phyloP scores from a whole-genome alignment of 179 eudicot genomes.

The Corrigiola litoralis region DNA sequence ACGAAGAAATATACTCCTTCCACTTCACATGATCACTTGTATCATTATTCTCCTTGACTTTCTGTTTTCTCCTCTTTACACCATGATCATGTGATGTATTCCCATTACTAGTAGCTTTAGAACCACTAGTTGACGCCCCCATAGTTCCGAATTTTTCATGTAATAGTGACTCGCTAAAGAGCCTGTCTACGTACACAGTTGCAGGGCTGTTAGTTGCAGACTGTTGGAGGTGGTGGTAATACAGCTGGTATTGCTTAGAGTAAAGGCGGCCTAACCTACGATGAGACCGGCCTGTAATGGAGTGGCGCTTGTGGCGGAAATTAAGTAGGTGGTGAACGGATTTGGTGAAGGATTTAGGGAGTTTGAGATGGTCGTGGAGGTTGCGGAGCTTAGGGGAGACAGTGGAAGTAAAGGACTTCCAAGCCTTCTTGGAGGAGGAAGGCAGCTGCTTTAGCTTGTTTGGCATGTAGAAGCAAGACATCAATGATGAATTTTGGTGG shows the following conservation, averaged over 20 bases:
- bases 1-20: constrained; percentile 23
- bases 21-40: constrained; percentile 10
- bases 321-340: constrained; percentile 11
- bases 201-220: constrained; percentile 14
- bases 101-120: not conserved
- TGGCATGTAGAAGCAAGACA: constrained; percentile 26
- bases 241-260: constrained; percentile 6
- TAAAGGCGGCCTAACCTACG: not conserved
- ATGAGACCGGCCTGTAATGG: not conserved
- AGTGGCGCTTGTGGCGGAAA: not conserved
- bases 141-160: not conserved
- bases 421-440: constrained; percentile 32
- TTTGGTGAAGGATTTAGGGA: constrained; percentile 9
- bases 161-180: constrained; percentile 12
- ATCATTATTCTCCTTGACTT: not conserved
- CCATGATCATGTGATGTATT: not conserved
- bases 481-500: not conserved
- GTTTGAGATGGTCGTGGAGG: constrained; percentile 12
- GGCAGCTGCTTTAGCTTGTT: constrained; percentile 28
- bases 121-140: not conserved
- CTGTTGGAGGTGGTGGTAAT: constrained; percentile 16
- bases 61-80: not conserved
- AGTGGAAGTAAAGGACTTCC: constrained; percentile 24
- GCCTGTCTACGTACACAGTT: constrained; percentile 40
- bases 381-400: constrained; percentile 15